Evolutionary conservation across 2,329 filamentous ascomycete species (phyloP), one percentile per base, ranked within the genome.

Genomic region (Fusarium pseudograminearum): DNA sequence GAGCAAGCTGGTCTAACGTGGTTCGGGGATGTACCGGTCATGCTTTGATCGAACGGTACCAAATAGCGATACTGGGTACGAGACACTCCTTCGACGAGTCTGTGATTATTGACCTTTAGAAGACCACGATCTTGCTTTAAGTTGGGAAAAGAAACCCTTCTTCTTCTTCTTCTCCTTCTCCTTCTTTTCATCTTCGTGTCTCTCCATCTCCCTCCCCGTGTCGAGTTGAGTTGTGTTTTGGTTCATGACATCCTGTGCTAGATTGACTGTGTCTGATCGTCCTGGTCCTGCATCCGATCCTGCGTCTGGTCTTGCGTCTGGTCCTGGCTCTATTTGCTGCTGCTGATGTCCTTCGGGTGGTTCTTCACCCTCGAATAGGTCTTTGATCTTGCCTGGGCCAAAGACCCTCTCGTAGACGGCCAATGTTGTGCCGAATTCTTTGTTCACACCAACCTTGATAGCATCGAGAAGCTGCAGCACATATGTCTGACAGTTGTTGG

Each of bases 401-500:
- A 83, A 82, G 0, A 86, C 78, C 11, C 82, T 78, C 66, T 87
- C 81, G 61, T 87, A 88, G 5, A 88, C 83, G 24, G 83, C 83
- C 38, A 85, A 80, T 1, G 81, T 86, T 5, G 86, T 87, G 38
- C 81, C 85, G 42, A 88, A 87, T 48, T 87, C 80, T 44, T 80
- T 82, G 60, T 83, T 81, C 15, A 80, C 77, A 9, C 84, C 83
- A 15, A 85, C 79, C 61, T 87, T 84, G 60, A 88, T 85, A 31
- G 84, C 83, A 60, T 88, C 85, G 10, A 88, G 81, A 16, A 88
- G 76, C 45, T 81, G 77, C 16, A 87, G 72, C 0, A 85, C 86
- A 62, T 85, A 88, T 20, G 85, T 88, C 69, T 89, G 86, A 74
- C 86, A 89, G 76, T 89, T 89, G 74, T 89, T 89, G 66, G 80